Percentiles rank a stretch among this genome's conserved stretches.
Evolutionary conservation across 129 eudicot genomes (phyloP).

Genomic region (Erigeron canadensis): DNA sequence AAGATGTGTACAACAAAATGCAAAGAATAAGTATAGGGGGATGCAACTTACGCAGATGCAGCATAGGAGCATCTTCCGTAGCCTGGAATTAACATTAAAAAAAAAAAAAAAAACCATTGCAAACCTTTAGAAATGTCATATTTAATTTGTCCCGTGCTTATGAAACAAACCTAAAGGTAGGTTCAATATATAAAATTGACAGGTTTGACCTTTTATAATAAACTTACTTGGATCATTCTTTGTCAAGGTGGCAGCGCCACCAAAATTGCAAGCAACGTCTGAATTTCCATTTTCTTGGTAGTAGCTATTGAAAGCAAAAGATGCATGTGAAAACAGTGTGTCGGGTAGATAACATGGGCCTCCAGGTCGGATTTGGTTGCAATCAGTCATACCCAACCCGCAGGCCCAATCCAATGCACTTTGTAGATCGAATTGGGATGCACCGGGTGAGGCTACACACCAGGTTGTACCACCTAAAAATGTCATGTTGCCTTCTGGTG

Average conservation of each 20-base stretch:
- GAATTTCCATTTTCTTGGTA: slow-evolving; percentile 73
- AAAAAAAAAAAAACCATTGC: neutral
- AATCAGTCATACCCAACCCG: slow-evolving; percentile 60
- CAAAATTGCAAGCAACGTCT: slow-evolving; percentile 67
- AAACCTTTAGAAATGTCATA: neutral
- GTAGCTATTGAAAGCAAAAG: slow-evolving; percentile 67
- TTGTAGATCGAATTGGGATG: slow-evolving; percentile 51
- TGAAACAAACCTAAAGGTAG: neutral
- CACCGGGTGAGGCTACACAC: slow-evolving; percentile 63
- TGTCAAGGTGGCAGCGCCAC: slow-evolving; percentile 53
- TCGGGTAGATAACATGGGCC: slow-evolving; percentile 62
- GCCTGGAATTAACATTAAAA: slow-evolving; percentile 33
- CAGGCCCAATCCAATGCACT: slow-evolving; percentile 71
- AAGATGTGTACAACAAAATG: neutral
- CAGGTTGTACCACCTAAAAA: slow-evolving; percentile 58
- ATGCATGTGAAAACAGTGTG: slow-evolving; percentile 61
- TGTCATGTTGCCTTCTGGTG: slow-evolving; percentile 78
- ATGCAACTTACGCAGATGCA: slow-evolving; percentile 49
- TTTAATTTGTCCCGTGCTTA: neutral
- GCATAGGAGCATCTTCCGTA: slow-evolving; percentile 50
- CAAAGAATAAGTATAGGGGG: neutral
- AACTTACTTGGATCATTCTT: slow-evolving; percentile 56
- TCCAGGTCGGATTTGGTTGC: slow-evolving; percentile 49
- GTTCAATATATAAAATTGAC: neutral
- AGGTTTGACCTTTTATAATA: neutral